These are phyloP conservation scores for Wickerhamiella qilinensis DNA, from an alignment of 805 yeast species.

Conservation along the genomic window DNA sequence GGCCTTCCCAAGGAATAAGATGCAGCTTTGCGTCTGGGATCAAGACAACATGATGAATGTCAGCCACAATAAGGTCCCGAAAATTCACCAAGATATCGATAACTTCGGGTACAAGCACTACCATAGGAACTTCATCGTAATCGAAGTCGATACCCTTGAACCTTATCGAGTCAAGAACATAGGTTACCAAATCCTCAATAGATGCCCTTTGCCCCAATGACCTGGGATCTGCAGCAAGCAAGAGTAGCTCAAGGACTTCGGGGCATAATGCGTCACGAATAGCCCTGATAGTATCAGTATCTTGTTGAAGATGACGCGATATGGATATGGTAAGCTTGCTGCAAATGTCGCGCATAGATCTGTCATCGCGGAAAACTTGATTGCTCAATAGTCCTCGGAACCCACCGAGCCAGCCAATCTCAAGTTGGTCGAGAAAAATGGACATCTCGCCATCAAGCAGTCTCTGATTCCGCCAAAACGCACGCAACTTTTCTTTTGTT, in stretches of 20 bases:
- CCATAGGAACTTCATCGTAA: slow-evolving; percentile 50
- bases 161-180: slow-evolving; percentile 41
- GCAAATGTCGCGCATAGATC: too few species aligned
- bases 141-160: slow-evolving; percentile 51
- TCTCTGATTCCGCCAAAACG: neutral
- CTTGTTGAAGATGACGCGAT: too few species aligned
- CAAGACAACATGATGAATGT: slow-evolving; percentile 42
- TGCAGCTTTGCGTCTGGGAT: slow-evolving; percentile 52
- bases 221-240: neutral
- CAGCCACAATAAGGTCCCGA: neutral
- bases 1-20: slow-evolving; percentile 82
- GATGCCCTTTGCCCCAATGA: slow-evolving; percentile 17
- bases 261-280: neutral
- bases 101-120: slow-evolving; percentile 35
- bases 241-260: neutral
- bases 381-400: neutral
- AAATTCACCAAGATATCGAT: slow-evolving; percentile 23
- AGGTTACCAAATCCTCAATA: slow-evolving; percentile 48
- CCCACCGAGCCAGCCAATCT: neutral
- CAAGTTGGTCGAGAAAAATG: neutral
- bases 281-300: too few species aligned
- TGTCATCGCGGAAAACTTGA: neutral
- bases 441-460: neutral
- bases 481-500: too few species aligned
- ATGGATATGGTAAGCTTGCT: too few species aligned